Percentiles rank a stretch among this genome's conserved stretches.
These are phyloP conservation scores for Cutaneotrichosporon sp. DNA, from an alignment of 1,284 basidiomycete species.

Conservation along the genomic window DNA sequence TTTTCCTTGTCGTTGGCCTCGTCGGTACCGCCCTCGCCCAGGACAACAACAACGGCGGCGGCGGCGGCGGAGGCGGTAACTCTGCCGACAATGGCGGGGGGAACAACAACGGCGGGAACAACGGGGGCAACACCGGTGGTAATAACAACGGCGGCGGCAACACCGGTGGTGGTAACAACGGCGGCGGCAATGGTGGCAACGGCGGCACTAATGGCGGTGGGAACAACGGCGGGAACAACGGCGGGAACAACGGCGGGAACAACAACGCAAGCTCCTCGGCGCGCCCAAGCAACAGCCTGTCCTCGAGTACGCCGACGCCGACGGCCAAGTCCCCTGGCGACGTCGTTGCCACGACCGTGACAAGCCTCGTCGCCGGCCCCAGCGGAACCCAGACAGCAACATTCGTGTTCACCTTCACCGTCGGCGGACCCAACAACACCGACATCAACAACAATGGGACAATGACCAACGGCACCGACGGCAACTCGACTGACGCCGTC, in stretches of 20 bases:
- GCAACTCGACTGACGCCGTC: constrained; percentile 23
- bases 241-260: neutral
- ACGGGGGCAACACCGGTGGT: neutral
- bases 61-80: no score
- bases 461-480: constrained; percentile 9
- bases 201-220: neutral
- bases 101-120: constrained; percentile 1
- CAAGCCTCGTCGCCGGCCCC: constrained; percentile 27
- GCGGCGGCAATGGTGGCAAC: neutral
- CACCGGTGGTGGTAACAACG: neutral
- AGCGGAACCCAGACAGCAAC: constrained; percentile 24
- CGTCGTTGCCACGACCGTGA: constrained; percentile 28
- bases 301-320: constrained; percentile 5
- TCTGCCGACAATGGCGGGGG: no score
- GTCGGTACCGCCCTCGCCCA: constrained; percentile 6
- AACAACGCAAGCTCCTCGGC: neutral
- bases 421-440: neutral
- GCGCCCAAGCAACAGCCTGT: neutral
- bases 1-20: constrained; percentile 1
- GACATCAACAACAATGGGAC: constrained; percentile 1
- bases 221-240: neutral
- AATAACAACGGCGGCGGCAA: neutral
- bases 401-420: constrained; percentile 36
- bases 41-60: constrained; percentile 3
- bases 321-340: constrained; percentile 4